A percentile compares a stretch with the other conserved stretches of the same genome.
Evolutionary conservation across 352 stramenopile genomes (phyloP).

Genomic region (Phytophthora foliorum): DNA sequence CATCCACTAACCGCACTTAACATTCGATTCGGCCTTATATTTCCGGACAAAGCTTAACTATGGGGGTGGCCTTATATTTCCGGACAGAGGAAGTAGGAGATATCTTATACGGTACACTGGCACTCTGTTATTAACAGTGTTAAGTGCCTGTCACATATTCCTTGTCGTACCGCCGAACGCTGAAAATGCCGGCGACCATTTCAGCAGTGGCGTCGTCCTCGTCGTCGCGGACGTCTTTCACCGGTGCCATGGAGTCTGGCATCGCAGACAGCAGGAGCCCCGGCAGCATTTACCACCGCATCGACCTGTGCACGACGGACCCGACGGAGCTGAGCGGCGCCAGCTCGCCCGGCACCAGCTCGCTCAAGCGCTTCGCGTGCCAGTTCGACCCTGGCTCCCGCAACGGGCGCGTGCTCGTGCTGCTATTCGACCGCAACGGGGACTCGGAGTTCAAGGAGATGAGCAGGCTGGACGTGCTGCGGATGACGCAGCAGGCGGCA

Average conservation of each 20-base stretch:
- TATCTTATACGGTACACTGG: too few relatives aligned
- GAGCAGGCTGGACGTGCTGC: conserved; percentile 64
- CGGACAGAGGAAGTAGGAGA: too few relatives aligned
- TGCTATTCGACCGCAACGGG: conserved; percentile 64
- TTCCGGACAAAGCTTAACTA: too few relatives aligned
- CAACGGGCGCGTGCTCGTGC: conserved; percentile 50
- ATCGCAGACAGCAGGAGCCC: conserved; percentile 12
- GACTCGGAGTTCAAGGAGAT: conserved; percentile 65
- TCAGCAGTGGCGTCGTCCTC: conserved; percentile 6
- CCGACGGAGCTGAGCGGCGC: conserved; percentile 35
- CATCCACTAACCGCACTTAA: too few relatives aligned
- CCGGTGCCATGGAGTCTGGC: conserved; percentile 10
- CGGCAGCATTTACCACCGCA: conserved; percentile 48
- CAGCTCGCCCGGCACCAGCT: conserved; percentile 35
- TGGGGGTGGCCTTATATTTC: too few relatives aligned
- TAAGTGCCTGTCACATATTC: too few relatives aligned
- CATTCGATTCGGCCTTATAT: too few relatives aligned
- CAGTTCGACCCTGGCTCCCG: conserved; percentile 54
- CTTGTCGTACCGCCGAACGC: background rate
- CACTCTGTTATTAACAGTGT: too few relatives aligned
- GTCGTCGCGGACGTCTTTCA: conserved; percentile 6
- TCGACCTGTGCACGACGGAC: conserved; percentile 41
- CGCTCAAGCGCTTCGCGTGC: conserved; percentile 49
- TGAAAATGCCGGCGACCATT: background rate
- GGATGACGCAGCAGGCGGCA: conserved; percentile 64